These are phyloP conservation scores for Clitopilus passeckerianus DNA, from an alignment of 768 basidiomycete species.

Conservation along the genomic window DNA sequence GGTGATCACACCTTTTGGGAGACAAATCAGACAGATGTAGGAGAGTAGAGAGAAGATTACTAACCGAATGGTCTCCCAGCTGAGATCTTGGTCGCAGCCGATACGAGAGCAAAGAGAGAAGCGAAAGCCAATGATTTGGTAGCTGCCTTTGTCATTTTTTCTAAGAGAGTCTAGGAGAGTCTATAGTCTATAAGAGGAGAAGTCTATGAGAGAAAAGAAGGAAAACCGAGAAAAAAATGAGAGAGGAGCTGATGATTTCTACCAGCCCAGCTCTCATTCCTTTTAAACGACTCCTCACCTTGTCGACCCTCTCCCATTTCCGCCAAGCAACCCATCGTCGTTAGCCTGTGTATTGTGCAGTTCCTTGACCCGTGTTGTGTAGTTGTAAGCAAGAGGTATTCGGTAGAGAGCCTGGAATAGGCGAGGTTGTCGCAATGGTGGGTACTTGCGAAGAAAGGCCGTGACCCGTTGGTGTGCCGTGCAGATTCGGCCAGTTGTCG, in stretches of 20 bases:
- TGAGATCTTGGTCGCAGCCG: not conserved
- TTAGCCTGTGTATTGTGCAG: not conserved
- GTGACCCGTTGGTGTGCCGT: not conserved
- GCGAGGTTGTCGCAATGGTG: not conserved
- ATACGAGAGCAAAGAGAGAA: not conserved
- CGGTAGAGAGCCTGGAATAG: not conserved
- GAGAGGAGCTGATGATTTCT: not conserved
- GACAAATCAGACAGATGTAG: not conserved
- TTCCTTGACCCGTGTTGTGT: not conserved
- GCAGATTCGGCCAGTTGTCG: not conserved
- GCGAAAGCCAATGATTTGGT: not conserved
- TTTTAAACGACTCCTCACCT: not conserved
- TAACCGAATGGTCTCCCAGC: not conserved
- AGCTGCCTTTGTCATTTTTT: not conserved
- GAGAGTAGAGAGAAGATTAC: not conserved
- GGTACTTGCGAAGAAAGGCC: not conserved
- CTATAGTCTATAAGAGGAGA: not conserved
- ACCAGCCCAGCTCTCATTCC: not conserved
- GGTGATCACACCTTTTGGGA: slow-evolving; percentile 6
- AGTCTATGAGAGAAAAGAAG: not conserved
- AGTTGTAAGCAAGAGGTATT: not conserved
- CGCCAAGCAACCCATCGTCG: not conserved
- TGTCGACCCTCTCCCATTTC: not conserved
- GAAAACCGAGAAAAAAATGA: not conserved
- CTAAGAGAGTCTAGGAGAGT: not conserved